A percentile compares a stretch with the other conserved stretches of the same genome.
These are phyloP conservation scores for Ophiostoma sp. DNA, from an alignment of 2,329 filamentous ascomycete genomes.

Conservation along the genomic window DNA sequence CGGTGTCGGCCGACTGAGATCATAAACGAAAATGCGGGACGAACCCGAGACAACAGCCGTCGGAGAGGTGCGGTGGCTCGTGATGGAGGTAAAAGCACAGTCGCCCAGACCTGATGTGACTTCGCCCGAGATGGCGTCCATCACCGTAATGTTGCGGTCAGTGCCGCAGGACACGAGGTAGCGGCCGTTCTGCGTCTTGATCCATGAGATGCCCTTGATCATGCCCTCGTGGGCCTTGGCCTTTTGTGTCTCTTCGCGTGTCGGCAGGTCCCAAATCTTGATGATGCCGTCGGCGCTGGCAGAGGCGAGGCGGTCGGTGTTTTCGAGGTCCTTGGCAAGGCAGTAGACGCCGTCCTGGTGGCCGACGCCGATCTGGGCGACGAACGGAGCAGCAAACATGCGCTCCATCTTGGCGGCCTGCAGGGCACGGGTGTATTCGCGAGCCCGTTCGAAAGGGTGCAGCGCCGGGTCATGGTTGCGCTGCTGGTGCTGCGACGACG, in stretches of 20 bases:
- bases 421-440: slow-evolving; percentile 72
- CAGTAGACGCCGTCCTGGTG: slow-evolving; percentile 90
- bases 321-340: slow-evolving; percentile 76
- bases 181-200: slow-evolving; percentile 59
- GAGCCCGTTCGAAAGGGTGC: slow-evolving; percentile 86
- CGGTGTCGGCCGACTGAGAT: slow-evolving; percentile 26
- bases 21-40: slow-evolving; percentile 30
- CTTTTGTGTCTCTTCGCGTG: slow-evolving; percentile 70
- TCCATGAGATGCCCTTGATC: slow-evolving; percentile 62
- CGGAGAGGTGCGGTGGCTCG: slow-evolving; percentile 31
- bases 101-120: slow-evolving; percentile 81
- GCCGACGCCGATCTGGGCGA: slow-evolving; percentile 82
- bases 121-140: slow-evolving; percentile 84
- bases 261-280: slow-evolving; percentile 68
- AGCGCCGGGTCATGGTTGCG: slow-evolving; percentile 66
- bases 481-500: slow-evolving; percentile 30
- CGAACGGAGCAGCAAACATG: slow-evolving; percentile 72
- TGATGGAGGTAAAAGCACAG: slow-evolving; percentile 68
- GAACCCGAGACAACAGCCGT: slow-evolving; percentile 30
- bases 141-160: slow-evolving; percentile 86
- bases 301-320: slow-evolving; percentile 73
- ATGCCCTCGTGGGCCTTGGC: slow-evolving; percentile 71
- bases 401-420: slow-evolving; percentile 90
- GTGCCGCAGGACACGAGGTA: slow-evolving; percentile 61
- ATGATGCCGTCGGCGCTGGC: slow-evolving; percentile 90